Percentiles rank a stretch among this genome's conserved stretches.
Evolutionary conservation across 1,284 basidiomycete species (phyloP).

Genomic region (Ceratobasidium sp.): DNA sequence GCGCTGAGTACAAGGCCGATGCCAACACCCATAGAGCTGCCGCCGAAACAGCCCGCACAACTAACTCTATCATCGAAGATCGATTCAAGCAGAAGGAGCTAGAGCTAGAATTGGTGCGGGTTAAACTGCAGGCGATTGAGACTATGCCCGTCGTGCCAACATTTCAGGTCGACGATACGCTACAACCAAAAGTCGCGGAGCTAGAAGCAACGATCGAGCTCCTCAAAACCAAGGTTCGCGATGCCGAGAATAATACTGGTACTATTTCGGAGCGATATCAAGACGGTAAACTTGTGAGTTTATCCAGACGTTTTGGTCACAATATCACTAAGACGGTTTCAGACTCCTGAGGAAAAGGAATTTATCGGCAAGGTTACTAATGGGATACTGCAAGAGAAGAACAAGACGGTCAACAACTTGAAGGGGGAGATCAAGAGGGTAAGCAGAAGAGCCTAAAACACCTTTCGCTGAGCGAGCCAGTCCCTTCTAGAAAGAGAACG

Average conservation of each 20-base stretch:
- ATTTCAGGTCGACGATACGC: not conserved
- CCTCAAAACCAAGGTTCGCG: not conserved
- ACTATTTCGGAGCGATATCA: constrained; percentile 11
- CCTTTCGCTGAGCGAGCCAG: too few relatives aligned
- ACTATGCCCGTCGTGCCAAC: not conserved
- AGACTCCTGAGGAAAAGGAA: constrained; percentile 13
- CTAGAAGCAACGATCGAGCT: constrained; percentile 1
- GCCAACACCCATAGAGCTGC: constrained; percentile 7
- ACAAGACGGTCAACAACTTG: constrained; percentile 14
- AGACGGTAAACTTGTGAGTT: constrained; percentile 18
- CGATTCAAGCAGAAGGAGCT: constrained; percentile 29
- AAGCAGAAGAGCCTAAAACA: too few relatives aligned
- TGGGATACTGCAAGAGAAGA: constrained; percentile 19
- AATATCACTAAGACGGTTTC: not conserved
- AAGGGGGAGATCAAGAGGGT: constrained; percentile 32
- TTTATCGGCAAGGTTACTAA: constrained; percentile 18
- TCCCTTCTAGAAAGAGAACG: constrained; percentile 41
- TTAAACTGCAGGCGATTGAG: not conserved
- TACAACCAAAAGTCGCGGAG: not conserved
- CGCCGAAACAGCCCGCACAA: constrained; percentile 21
- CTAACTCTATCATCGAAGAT: not conserved
- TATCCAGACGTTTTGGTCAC: too few relatives aligned
- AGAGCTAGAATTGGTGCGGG: constrained; percentile 5
- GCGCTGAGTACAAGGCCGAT: constrained; percentile 5
- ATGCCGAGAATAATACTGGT: not conserved